Base-by-base conservation (phyloP, 1,139 yeast species). In the Geotrichum bryndzae region DNA sequence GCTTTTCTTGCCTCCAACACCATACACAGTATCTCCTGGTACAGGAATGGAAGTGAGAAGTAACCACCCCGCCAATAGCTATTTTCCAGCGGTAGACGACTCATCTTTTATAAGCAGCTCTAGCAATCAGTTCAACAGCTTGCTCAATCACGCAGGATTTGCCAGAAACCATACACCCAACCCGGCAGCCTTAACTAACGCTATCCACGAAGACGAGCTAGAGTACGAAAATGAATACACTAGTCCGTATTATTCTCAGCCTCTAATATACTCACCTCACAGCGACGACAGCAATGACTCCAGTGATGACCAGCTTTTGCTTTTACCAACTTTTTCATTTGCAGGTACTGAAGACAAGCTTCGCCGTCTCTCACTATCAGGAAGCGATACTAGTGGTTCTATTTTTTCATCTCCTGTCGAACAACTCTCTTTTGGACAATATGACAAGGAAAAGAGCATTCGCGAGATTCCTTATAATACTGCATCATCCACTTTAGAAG, bases 141-240 rank as follows among this genome's bases (percentile, higher is more conserved):
- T 58, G 31, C 41, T 58, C 2, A 41, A 54, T 45, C 54, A 52
- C 23, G 57, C 61, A 11, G 61, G 61, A 22, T 58, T 54, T 51
- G 57, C 61, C 15, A 41, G 57, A 45, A 46, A 35, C 22, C 23
- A 55, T 15, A 55, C 57, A 4, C 56, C 56, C 15, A 41, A 25
- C 8, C 29, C 29, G 29, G 51, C 25, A 29, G 25, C 25, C 3
- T 5, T 23, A 5, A 18, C 51, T 4, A 11, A 25, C 13, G 7
- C 51, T 25, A n/a, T 48, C 15, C 13, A 22, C 18, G 51, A 25
- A n/a, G 51, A 48, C 1, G 51, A 48, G 6, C 29, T 25, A 4
- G 51, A 10, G 5, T 22, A 11, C 1, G 27, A 48, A 48, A 7
- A 38, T 15, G 45, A 38, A 3, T 38, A 13, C 45, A 5, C 45